Base-by-base conservation (phyloP, 2,329 filamentous ascomycete genomes). In the Phoma sp. region DNA sequence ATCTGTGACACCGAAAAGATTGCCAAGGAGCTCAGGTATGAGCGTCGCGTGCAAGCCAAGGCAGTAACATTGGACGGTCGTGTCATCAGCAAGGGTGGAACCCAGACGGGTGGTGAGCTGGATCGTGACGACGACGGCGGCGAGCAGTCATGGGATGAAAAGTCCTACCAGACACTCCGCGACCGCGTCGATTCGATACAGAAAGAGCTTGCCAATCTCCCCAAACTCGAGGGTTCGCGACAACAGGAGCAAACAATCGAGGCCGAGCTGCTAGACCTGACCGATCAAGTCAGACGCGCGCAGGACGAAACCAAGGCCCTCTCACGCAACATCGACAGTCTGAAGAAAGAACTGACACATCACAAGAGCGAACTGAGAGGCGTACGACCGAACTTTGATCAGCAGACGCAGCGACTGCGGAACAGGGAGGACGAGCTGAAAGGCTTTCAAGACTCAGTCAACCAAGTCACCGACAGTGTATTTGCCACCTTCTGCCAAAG, bases 1-100 rank as follows among this genome's bases (percentile, higher is more conserved):
- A 92, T 99, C 5, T 98, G 94, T 70, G 95, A 99, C 74, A 90
- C 86, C 50, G 81, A 97, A 32, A 85, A 89, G 4, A 88, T 95
- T 49, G 95, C 95, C 25, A 96, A 96, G 74, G 85, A 94, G 54
- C 88, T 99, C 40, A 93, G 92, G 71, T 98, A 96, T 72, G 87
- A 90, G 53, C 89, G 87, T 61, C 88, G 85, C 29, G 88, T 97
- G 29, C 90, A 93, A 55, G 93, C 96, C 48, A 98, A 98, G 75
- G 93, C 94, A 5, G 94, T 99, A 12, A 96, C 93, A 0, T 77
- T 98, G 12, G 93, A 98, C 70, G 95, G 95, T n/a, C 94, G 89
- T 50, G 89, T 99, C 57, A 97, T 99, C 61, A 92, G 96, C 79
- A 98, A 98, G 74, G 92, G 91, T 40, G 95, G 95, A 70, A 83